A percentile compares a stretch with the other conserved stretches of the same genome.
These are phyloP conservation scores for Phialophora verrucosa DNA, from an alignment of 2,329 filamentous ascomycete species.

Conservation along the genomic window DNA sequence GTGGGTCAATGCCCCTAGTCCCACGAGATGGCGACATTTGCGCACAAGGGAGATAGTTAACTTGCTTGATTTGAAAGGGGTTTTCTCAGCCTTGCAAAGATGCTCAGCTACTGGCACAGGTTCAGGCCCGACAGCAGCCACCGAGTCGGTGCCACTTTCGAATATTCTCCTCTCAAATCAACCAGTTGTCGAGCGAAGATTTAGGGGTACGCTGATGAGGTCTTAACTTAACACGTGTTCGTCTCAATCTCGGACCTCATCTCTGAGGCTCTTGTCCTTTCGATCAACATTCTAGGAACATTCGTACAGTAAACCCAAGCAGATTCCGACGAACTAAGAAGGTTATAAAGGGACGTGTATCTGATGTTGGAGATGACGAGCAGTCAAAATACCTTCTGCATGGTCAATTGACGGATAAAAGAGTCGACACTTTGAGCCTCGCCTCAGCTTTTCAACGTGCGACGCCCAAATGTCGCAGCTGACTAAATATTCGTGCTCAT, in stretches of 20 bases:
- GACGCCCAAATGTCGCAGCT: no score
- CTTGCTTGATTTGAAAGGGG: background rate
- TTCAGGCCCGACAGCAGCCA: background rate
- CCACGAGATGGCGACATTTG: background rate
- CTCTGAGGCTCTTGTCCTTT: background rate
- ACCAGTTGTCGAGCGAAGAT: background rate
- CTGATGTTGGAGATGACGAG: no score
- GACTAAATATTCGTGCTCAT: no score
- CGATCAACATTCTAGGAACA: no score
- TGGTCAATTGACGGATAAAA: no score
- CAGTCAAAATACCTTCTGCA: no score
- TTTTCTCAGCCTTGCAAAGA: background rate
- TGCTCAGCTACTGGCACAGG: background rate
- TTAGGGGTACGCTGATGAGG: no score
- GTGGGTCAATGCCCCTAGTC: background rate
- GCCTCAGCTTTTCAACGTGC: no score
- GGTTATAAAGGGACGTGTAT: no score
- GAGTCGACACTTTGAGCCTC: no score
- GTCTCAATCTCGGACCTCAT: background rate
- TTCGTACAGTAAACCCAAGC: background rate
- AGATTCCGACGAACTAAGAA: background rate
- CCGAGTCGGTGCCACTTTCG: background rate
- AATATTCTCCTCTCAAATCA: background rate
- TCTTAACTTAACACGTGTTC: background rate
- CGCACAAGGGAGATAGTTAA: background rate